These are phyloP conservation scores for Ustilago sp. DNA, from an alignment of 1,284 basidiomycete species.

Conservation along the genomic window DNA sequence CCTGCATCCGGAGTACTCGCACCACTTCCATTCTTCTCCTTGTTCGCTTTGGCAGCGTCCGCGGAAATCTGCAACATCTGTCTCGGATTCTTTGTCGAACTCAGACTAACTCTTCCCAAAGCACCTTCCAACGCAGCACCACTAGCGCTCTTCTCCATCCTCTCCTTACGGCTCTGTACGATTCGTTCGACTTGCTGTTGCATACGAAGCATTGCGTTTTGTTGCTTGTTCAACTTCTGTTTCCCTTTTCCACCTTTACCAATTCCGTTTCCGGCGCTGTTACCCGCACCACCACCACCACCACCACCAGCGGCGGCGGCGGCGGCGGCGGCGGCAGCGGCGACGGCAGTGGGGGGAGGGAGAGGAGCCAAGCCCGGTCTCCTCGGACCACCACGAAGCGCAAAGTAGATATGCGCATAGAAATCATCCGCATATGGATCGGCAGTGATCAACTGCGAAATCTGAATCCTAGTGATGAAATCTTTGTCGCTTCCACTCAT, in stretches of 20 bases:
- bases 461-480: constrained; percentile 98
- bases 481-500: constrained; percentile 99
- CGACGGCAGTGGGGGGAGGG: constrained; percentile 20
- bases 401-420: constrained; percentile 95
- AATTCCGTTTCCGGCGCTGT: neutral
- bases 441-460: constrained; percentile 86
- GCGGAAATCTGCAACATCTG: constrained; percentile 89
- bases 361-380: constrained; percentile 37
- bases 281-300: too few species aligned
- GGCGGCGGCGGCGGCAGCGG: constrained; percentile 14
- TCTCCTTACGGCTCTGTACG: constrained; percentile 87
- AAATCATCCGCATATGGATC: constrained; percentile 99
- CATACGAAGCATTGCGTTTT: constrained; percentile 96
- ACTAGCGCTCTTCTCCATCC: constrained; percentile 64
- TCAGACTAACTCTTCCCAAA: constrained; percentile 89
- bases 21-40: constrained; percentile 21
- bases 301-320: constrained; percentile 13
- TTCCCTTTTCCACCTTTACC: constrained; percentile 51
- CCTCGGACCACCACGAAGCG: constrained; percentile 77
- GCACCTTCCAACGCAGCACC: constrained; percentile 82
- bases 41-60: constrained; percentile 39
- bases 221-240: constrained; percentile 72
- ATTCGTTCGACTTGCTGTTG: constrained; percentile 96
- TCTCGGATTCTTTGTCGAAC: constrained; percentile 91
- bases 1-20: constrained; percentile 36